phyloP scores from a whole-genome alignment of 257 asterid genomes.

The Fraxinus excelsior region DNA sequence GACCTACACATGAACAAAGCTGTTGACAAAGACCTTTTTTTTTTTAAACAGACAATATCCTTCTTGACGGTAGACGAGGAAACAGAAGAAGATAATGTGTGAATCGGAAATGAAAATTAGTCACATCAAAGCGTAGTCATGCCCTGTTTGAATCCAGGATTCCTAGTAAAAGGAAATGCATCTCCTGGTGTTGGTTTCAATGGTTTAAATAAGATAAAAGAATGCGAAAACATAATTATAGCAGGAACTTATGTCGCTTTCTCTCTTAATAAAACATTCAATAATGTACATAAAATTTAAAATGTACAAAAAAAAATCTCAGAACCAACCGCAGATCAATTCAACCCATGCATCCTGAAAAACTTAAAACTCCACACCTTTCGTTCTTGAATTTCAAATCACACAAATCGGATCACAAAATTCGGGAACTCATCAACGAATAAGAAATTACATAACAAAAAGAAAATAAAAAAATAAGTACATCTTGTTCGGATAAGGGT shows the following conservation, averaged over 20 bases:
- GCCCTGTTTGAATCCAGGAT: background rate
- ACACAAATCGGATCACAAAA: slow-evolving; percentile 5
- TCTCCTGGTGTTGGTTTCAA: background rate
- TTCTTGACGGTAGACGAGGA: background rate
- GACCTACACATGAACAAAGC: slow-evolving; percentile 41
- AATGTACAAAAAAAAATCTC: background rate
- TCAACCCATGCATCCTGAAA: background rate
- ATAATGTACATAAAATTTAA: background rate
- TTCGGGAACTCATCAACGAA: background rate
- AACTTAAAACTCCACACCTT: background rate
- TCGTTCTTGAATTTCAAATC: background rate
- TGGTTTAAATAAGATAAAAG: background rate
- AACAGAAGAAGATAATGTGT: background rate
- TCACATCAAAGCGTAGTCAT: background rate
- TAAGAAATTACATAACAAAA: background rate
- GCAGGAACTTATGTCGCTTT: background rate
- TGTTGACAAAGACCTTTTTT: slow-evolving; percentile 5
- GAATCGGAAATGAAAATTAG: background rate
- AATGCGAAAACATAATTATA: background rate
- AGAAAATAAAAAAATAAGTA: slow-evolving; percentile 1
- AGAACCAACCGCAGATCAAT: slow-evolving; percentile 22
- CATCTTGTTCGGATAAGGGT: slow-evolving; percentile 82
- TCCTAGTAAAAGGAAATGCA: background rate
- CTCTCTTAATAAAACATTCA: background rate
- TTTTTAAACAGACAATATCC: background rate